A percentile compares a stretch with the other conserved stretches of the same genome.
Evolutionary conservation across 495 filamentous ascomycete species (phyloP).

Genomic region (Aspergillus biplanus): DNA sequence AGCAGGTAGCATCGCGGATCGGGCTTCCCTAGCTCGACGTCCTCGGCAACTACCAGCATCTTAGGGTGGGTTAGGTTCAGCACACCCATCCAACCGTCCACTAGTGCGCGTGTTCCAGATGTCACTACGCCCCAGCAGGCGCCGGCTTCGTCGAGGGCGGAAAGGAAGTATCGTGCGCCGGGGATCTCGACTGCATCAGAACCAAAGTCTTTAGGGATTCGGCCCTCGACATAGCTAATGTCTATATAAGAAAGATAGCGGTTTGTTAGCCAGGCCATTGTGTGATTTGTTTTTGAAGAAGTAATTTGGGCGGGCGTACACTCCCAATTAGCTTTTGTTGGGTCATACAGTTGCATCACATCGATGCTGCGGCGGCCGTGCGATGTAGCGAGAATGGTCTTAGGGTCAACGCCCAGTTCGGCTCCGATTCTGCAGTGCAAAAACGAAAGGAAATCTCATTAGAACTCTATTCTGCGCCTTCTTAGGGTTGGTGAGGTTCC

Average conservation of each 20-base stretch:
- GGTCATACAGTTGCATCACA: constrained; percentile 71
- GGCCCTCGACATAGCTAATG: constrained; percentile 74
- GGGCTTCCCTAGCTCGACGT: constrained; percentile 85
- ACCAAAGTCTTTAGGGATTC: constrained; percentile 76
- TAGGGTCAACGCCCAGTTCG: constrained; percentile 80
- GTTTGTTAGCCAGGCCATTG: too few relatives aligned
- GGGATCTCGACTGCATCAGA: constrained; percentile 81
- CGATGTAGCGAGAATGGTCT: constrained; percentile 81
- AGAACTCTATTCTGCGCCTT: background rate
- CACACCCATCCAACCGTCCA: constrained; percentile 83
- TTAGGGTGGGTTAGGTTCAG: constrained; percentile 73
- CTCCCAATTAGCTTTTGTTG: constrained; percentile 85
- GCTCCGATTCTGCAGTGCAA: constrained; percentile 65
- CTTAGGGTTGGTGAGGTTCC: background rate
- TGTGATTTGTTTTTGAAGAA: background rate
- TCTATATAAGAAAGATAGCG: constrained; percentile 51
- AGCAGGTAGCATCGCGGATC: constrained; percentile 79
- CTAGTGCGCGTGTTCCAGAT: constrained; percentile 78
- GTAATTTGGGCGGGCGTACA: constrained; percentile 51
- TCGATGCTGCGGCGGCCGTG: constrained; percentile 90
- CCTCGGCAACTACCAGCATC: constrained; percentile 82
- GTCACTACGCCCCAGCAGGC: constrained; percentile 93
- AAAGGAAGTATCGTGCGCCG: constrained; percentile 62
- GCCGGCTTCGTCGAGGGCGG: constrained; percentile 55
- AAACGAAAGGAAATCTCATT: background rate